Percentiles rank a stretch among this genome's conserved stretches.
Conservation (phyloP, 306 rosid species). For the Pueraria montana region DNA sequence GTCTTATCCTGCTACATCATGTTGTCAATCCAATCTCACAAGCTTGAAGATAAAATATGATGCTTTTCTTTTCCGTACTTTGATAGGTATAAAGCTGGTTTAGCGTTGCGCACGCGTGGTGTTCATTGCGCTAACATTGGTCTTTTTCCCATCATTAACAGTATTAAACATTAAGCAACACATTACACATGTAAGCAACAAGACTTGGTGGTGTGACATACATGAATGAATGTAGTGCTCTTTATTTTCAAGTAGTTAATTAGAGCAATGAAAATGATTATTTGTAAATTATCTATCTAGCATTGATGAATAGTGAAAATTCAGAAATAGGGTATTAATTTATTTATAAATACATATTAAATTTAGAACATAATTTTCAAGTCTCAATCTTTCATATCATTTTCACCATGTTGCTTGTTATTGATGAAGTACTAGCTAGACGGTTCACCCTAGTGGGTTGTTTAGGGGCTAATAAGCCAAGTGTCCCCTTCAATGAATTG, state of each 20-base stretch:
- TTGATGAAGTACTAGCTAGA: neutral
- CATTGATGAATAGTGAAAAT: neutral
- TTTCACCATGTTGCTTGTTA: neutral
- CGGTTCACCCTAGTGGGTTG: too few relatives aligned
- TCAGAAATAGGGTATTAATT: neutral
- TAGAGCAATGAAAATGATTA: conserved; percentile 11
- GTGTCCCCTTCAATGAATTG: conserved; percentile 68
- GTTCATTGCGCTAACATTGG: neutral
- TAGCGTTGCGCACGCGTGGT: neutral
- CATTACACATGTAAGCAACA: neutral
- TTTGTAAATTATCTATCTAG: neutral
- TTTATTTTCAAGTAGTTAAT: neutral
- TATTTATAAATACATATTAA: neutral
- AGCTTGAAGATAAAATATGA: neutral
- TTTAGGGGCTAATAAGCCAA: conserved; percentile 65
- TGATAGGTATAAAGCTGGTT: neutral
- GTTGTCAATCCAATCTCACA: conserved; percentile 2
- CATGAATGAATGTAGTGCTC: neutral
- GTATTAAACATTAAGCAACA: conserved; percentile 12
- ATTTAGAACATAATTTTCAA: neutral
- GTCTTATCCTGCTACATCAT: neutral
- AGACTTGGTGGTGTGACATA: conserved; percentile 10
- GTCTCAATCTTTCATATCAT: neutral
- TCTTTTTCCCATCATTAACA: neutral
- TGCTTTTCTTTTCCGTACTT: neutral